Base-by-base conservation (phyloP, 768 basidiomycete genomes). In the Gloeopeniophorella convolvens region DNA sequence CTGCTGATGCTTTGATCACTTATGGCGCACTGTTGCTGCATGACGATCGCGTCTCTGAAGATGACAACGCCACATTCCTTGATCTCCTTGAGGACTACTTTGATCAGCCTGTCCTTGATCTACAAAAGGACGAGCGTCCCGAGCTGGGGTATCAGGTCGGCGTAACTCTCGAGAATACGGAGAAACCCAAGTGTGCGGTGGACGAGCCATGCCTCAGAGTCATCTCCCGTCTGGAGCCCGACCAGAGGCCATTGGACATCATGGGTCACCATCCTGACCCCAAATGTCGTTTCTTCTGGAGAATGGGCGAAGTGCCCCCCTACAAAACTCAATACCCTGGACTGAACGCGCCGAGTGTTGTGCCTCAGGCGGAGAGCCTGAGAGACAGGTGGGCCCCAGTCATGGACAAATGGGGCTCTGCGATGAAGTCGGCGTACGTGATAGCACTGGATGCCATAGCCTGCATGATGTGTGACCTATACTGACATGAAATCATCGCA, bases 51-150 rank as follows among this genome's bases (percentile, higher is more conserved):
- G 89, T 93, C 18, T 78, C 81, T 4, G 88, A 90, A 61, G 72
- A 79, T 20, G 87, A 91, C 65, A 97, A 98, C 64, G 63, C 72
- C 26, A 69, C 70, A 11, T 97, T 97, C 65, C 76, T 98, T 33
- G 87, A 96, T 68, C 73, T 95, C 40, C 73, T 94, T 35, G 94
- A 98, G 64, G 90, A 94, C 65, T 98, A 98, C 66, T 98, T 98
- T 62, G 73, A 76, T 6, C 92, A 92, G 63, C 75, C 83, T 0
- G 62, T 72, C 28, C 67, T 69, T 2, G 72, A 71, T 1, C 70
- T 97, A 48, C 72, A 76, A 70, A 72, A 78, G 57, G 94, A 97
- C 55, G 83, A 89, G 63, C 79, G 82, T 15, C 89, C 90, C 0
- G 89, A 96, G 58, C 70, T 89, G 10, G 82, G 86, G 48, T 97